A percentile compares a stretch with the other conserved stretches of the same genome.
phyloP scores from a whole-genome alignment of 345 rosid species.

The Camelina laxa region DNA sequence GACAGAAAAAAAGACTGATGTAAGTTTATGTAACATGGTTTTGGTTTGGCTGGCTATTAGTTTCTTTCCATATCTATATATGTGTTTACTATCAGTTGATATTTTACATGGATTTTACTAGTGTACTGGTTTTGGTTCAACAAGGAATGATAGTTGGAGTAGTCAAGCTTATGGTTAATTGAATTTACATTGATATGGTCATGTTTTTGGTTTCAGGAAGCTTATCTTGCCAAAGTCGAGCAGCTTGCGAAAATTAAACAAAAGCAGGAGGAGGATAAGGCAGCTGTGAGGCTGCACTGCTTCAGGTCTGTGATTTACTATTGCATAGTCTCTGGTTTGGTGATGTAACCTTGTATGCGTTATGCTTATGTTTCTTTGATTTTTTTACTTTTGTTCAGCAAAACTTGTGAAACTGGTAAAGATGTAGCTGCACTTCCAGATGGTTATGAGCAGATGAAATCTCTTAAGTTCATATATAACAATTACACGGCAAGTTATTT shows the following conservation, averaged over 20 bases:
- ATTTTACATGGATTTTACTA: neutral
- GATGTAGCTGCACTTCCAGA: conserved; percentile 43
- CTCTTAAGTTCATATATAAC: conserved; percentile 56
- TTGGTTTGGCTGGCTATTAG: conserved; percentile 3
- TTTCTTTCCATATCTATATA: neutral
- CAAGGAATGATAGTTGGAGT: conserved; percentile 1
- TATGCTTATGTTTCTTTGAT: conserved; percentile 24
- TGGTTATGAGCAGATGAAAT: conserved; percentile 53
- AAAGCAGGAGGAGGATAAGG: conserved; percentile 84
- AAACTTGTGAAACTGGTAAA: conserved; percentile 47
- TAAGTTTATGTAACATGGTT: conserved; percentile 10
- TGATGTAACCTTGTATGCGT: conserved; percentile 23
- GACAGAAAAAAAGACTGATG: conserved; percentile 25
- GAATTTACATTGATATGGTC: neutral
- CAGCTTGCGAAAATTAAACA: conserved; percentile 67
- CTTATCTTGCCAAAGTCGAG: conserved; percentile 60
- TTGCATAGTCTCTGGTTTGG: conserved; percentile 23
- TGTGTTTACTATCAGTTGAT: neutral
- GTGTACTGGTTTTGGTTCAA: conserved; percentile 1
- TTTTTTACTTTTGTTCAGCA: conserved; percentile 38
- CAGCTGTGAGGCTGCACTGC: conserved; percentile 64
- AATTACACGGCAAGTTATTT: conserved; percentile 47
- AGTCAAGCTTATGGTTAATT: conserved; percentile 12
- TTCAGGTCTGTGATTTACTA: conserved; percentile 55
- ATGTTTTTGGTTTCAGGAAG: conserved; percentile 51